Base-by-base conservation (phyloP, 495 filamentous ascomycete species). In the Xylaria cubensis region DNA sequence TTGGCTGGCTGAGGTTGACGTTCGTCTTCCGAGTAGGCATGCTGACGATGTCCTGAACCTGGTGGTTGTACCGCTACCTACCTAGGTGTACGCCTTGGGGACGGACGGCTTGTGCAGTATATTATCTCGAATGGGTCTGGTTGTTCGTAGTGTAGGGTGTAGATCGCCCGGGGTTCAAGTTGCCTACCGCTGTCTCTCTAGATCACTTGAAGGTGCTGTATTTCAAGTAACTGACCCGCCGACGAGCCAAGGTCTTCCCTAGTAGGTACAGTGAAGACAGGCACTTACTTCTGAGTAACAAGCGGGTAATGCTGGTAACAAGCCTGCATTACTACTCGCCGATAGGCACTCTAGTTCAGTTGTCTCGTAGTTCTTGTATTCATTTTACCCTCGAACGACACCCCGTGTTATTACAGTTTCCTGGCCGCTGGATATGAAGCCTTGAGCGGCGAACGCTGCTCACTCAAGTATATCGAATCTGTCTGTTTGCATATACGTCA, bases 1-100 rank as follows among this genome's bases (percentile, higher is more conserved):
- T 74, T 71, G 72, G 72, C 50, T 34, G 21, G 41, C 46, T 39
- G 50, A 50, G 26, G 29, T 56, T 42, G 50, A 24, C 50, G 34
- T 29, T 44, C 24, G 4, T 36, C 15, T 34, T 48, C 61, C 29
- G 61, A 42, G 21, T 12, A 44, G 58, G 53, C 26, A 26, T 12
- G 24, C 26, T 32, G 53, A 32, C 26, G 53, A 61, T 61, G 12
- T 21, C 7, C 39, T 39, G 7, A 21, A n/a, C 5, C 17, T 61
- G 58, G 58, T 44, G 26, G 26, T 29, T 2, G 26, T 29, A 29
- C 26, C 26, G 26, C 26, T 29, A 29, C 26, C 26, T 29, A 29
- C 26, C 26, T 29, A 29, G 26, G 26, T 29, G 26, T 29, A 29
- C 26, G n/a, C n/a, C n/a, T n/a, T n/a, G n/a, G n/a, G n/a, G n/a